Base-by-base conservation (phyloP, 2,329 filamentous ascomycete genomes). In the Magnaporthales sp. region DNA sequence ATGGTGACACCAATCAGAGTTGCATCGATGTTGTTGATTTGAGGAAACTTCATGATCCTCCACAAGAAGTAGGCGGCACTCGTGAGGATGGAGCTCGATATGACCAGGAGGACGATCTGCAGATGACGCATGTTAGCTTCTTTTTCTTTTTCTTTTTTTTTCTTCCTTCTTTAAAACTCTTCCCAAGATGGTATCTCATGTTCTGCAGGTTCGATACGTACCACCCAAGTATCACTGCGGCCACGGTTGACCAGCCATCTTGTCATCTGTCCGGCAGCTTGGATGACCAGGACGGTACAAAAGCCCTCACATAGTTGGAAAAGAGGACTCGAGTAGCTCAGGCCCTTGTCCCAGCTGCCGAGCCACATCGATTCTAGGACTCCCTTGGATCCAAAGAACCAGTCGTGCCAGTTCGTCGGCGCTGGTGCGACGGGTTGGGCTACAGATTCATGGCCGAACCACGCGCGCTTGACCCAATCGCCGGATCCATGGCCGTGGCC, bases 251-350 rank as follows among this genome's bases (percentile, higher is more conserved):
- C 94, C 31, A 98, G 85, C 89, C 93, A 98, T 77, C 92, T 86
- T 24, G 95, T 96, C 70, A 98, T 93, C 77, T 97, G 94, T 0
- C 95, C 95, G 15, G 91, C 90, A 22, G 93, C 92, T 78, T 99
- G 95, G 67, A 99, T 98, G 70, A 98, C 93, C 67, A 98, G 81
- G 72, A 99, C 80, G 74, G 92, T 98, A 82, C 95, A 98, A 80
- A 99, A 99, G 7, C 95, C 95, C 78, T 99, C 95, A 65, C 91
- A 87, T 9, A 99, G 83, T 79, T 99, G 95, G 80, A 98, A 99
- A 65, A 96, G 85, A 0, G 95, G 95, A 4, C 92, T 96, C 38
- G 93, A 96, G 81, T 96, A 98, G 74, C 89, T 86, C 77, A 99
- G 79, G 64, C 92, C 81, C 75, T 89, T 93, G 75, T 97, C 93